Conservation (phyloP, 768 basidiomycete species). For the Galerina marginata region DNA sequence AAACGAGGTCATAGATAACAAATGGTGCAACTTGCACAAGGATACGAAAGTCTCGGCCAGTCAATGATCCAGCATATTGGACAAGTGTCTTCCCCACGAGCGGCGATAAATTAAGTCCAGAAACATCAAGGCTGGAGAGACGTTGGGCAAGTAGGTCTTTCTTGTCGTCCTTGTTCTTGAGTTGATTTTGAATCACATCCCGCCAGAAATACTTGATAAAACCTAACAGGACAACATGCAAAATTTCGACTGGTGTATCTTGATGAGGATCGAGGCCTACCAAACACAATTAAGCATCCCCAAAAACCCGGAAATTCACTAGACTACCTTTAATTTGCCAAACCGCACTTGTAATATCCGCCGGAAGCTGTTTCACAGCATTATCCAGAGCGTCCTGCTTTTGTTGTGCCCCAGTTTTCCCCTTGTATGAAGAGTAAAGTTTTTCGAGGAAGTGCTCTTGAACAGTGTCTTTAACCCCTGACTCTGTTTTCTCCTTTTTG, state of each 20-base stretch:
- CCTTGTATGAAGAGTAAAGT: constrained; percentile 24
- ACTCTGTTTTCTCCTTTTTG: constrained; percentile 26
- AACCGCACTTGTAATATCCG: constrained; percentile 37
- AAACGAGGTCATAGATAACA: constrained; percentile 42
- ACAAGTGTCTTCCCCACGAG: neutral
- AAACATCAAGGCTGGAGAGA: constrained; percentile 33
- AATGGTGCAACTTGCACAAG: constrained; percentile 39
- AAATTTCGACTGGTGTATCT: constrained; percentile 51
- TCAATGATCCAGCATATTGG: constrained; percentile 9
- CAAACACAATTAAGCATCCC: neutral
- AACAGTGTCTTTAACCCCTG: constrained; percentile 40
- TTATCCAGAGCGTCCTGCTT: constrained; percentile 11
- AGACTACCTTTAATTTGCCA: constrained; percentile 30
- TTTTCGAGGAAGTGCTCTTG: constrained; percentile 31
- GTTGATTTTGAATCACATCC: constrained; percentile 33
- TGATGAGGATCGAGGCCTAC: constrained; percentile 47
- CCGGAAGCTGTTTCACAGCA: neutral
- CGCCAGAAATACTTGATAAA: constrained; percentile 57
- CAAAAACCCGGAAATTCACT: neutral
- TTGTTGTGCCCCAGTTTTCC: neutral
- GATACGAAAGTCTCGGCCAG: constrained; percentile 9
- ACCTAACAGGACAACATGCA: constrained; percentile 48
- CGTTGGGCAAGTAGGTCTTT: constrained; percentile 33
- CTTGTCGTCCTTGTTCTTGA: constrained; percentile 24
- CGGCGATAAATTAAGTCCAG: neutral